Base-by-base conservation (phyloP, 2,329 filamentous ascomycete species). In the Apiospora pterosperma region DNA sequence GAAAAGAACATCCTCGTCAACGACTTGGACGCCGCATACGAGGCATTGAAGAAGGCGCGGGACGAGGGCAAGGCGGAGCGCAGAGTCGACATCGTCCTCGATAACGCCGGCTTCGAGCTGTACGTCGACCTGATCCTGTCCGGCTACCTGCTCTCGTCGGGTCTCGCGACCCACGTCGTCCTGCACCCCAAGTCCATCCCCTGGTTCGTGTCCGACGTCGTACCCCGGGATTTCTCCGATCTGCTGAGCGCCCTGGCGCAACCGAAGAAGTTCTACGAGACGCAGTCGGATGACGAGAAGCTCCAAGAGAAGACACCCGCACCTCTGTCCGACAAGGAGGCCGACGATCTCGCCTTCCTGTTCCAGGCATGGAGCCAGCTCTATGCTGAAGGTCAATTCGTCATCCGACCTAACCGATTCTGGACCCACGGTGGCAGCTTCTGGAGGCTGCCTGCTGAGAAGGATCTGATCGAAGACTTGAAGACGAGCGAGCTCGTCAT, bases 191-290 rank as follows among this genome's bases (percentile, higher is more conserved):
- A 99, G 80, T 90, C 89, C 25, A 94, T 99, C 65, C 96, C 96
- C 0, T 99, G 96, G 96, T 99, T 98, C 75, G 96, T 99, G 59
- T 97, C 93, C 0, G 96, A 99, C 73, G 96, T 98, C 4, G 79
- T 97, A 12, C 94, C 95, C 0, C 84, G 82, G 44, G 96, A 99
- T 78, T 97, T 98, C 71, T 84, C 83, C 1, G 88, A 90, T n/a
- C 85, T 98, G 2, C 86, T 99, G 62, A 88, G 86, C 67, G 92
- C 91, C 5, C 85, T 99, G n/a, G 87, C 90, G 7, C 85, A 89
- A 70, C 92, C 96, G 0, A 88, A 90, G 70, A 72, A 79, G 12
- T 97, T 98, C 78, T 98, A 96, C 79, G 87, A 90, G 73, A 87
- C 87, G 0, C 88, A 88, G 0, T 88, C 90, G 0, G 88, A 93